phyloP scores from a whole-genome alignment of 306 rosid genomes.

The Hippophae rhamnoides region DNA sequence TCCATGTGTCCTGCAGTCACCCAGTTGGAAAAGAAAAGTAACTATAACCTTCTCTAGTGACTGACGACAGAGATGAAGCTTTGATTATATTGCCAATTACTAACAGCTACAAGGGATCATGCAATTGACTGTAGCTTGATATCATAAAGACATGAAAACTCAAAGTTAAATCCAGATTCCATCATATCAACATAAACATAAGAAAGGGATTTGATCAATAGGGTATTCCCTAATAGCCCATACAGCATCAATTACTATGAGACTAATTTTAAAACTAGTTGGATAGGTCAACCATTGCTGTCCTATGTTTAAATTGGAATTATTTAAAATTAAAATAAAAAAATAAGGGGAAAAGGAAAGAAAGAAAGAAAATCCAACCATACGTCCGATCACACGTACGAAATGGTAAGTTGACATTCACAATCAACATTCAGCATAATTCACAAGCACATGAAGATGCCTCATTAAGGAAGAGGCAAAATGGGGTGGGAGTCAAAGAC shows the following conservation, averaged over 20 bases:
- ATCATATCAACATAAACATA: no score
- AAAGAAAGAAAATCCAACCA: not conserved
- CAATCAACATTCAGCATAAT: not conserved
- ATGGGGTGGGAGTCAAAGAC: conserved; percentile 8
- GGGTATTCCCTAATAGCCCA: not conserved
- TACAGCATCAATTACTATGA: not conserved
- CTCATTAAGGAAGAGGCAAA: not conserved
- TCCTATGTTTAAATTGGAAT: not conserved
- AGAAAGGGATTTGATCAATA: no score
- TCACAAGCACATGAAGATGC: not conserved
- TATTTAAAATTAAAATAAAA: not conserved
- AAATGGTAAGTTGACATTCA: not conserved
- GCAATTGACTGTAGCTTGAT: no score
- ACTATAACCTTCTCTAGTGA: conserved; percentile 4
- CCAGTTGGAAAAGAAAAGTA: not conserved
- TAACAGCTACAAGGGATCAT: no score
- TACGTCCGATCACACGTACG: not conserved
- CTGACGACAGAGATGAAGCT: conserved; percentile 1
- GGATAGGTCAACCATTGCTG: not conserved
- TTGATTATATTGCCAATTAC: conserved; percentile 3
- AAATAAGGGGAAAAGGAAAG: not conserved
- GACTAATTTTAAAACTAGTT: not conserved
- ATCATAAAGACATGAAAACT: no score
- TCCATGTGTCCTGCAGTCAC: not conserved
- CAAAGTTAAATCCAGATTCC: no score